phyloP scores from a whole-genome alignment of 164 flowering plant species.

The Pachysandra terminalis region DNA sequence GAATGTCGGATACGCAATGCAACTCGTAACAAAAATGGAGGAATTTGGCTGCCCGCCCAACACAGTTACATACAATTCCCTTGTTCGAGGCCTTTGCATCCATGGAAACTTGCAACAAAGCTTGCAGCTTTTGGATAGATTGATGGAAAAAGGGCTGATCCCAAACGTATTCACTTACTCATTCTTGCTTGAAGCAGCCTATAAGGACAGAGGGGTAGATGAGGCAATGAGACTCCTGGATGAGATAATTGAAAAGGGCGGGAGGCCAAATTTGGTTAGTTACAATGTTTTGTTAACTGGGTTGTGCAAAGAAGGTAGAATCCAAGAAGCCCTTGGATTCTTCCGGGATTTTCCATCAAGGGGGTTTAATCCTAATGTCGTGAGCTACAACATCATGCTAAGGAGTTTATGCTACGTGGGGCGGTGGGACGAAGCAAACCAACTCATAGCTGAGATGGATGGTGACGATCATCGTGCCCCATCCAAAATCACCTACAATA shows the following conservation, averaged over 20 bases:
- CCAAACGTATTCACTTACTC: conserved; percentile 85
- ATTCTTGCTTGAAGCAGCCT: conserved; percentile 79
- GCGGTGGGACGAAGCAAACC: conserved; percentile 75
- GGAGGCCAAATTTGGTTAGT: conserved; percentile 76
- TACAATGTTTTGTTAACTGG: conserved; percentile 87
- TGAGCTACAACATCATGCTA: conserved; percentile 76
- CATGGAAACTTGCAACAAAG: conserved; percentile 58
- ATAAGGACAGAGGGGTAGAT: conserved; percentile 70
- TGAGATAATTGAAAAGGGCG: conserved; percentile 69
- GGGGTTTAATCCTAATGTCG: conserved; percentile 80
- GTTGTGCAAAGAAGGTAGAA: conserved; percentile 78
- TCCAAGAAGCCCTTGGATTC: conserved; percentile 58
- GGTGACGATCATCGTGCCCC: conserved; percentile 55
- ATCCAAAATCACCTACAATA: conserved; percentile 68
- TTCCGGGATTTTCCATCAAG: conserved; percentile 59
- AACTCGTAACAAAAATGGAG: conserved; percentile 79
- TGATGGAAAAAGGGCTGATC: conserved; percentile 62
- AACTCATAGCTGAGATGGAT: conserved; percentile 75
- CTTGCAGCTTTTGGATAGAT: conserved; percentile 62
- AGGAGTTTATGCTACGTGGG: conserved; percentile 63
- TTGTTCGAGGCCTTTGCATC: conserved; percentile 73
- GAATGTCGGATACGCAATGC: conserved; percentile 81
- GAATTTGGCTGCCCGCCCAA: conserved; percentile 58
- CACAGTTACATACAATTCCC: conserved; percentile 65
- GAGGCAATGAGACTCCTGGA: conserved; percentile 76